These are phyloP conservation scores for Endogone sp. DNA, from an alignment of 192 early-diverging fungal species.

Conservation along the genomic window DNA sequence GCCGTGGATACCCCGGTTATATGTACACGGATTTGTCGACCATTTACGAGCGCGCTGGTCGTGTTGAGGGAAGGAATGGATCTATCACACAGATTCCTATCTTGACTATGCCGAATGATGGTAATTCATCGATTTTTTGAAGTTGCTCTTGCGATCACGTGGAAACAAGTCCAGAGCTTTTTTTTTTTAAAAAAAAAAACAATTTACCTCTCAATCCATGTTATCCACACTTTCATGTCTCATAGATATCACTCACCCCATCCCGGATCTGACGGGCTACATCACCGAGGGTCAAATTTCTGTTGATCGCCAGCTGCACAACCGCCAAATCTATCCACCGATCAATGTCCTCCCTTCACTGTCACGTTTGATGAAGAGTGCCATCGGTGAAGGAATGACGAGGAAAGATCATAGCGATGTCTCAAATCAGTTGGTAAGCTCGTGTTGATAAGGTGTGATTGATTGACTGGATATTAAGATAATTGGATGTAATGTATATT, in stretches of 20 bases:
- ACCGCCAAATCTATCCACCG: conserved; percentile 99
- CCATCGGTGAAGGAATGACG: conserved; percentile 97
- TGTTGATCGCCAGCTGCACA: conserved; percentile 96
- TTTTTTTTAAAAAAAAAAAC: no score
- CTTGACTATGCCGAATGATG: conserved; percentile 99
- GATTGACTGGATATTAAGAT: not conserved
- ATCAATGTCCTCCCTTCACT: conserved; percentile 99
- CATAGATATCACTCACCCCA: conserved; percentile 97
- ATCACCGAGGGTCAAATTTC: conserved; percentile 99
- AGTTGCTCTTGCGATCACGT: not conserved
- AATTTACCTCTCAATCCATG: not conserved
- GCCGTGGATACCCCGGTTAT: conserved; percentile 99
- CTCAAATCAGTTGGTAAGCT: conserved; percentile 86
- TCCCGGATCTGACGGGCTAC: conserved; percentile 99
- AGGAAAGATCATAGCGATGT: conserved; percentile 99
- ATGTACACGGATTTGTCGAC: conserved; percentile 99
- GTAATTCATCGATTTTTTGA: conserved; percentile 41
- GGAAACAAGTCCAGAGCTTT: not conserved
- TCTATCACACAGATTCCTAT: conserved; percentile 99
- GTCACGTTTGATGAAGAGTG: conserved; percentile 99
- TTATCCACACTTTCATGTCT: conserved; percentile 6
- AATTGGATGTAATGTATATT: not conserved
- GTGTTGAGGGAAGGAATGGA: conserved; percentile 95
- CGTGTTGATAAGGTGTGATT: not conserved
- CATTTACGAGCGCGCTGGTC: conserved; percentile 98